Conservation (phyloP, 306 rosid species). For the Lithocarpus polystachyus region DNA sequence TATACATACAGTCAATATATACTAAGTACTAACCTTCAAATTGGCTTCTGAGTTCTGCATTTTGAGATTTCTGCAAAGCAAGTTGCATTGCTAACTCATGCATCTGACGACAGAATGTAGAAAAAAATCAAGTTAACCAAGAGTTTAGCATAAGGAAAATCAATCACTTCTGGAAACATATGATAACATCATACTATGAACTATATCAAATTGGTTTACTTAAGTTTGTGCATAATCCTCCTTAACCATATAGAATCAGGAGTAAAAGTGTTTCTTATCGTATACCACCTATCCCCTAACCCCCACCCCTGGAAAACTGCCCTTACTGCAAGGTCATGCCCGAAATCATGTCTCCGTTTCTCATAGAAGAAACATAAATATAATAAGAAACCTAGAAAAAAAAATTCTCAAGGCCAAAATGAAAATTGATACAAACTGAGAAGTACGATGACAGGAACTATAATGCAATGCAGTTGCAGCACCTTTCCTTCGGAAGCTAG, state of each 20-base stretch:
- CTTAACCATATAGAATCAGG: not conserved
- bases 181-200: not conserved
- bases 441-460: not conserved
- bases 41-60: slow-evolving; percentile 69
- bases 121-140: not conserved
- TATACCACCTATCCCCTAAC: not conserved
- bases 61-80: slow-evolving; percentile 77
- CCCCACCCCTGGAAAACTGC: not conserved
- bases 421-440: not conserved
- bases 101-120: slow-evolving; percentile 42
- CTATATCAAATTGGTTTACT: not conserved
- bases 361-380: not conserved
- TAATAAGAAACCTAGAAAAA: not conserved
- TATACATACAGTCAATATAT: not conserved
- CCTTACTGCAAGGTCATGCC: not conserved
- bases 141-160: slow-evolving; percentile 8
- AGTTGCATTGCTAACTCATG: slow-evolving; percentile 83
- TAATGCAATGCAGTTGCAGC: slow-evolving; percentile 7
- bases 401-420: not conserved
- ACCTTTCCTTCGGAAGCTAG: slow-evolving; percentile 99
- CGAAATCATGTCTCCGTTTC: not conserved
- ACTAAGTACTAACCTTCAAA: slow-evolving; percentile 76
- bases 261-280: not conserved
- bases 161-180: not conserved
- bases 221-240: not conserved